Percentiles rank a stretch among this genome's conserved stretches.
Evolutionary conservation across 345 rosid genomes (phyloP).

Genomic region (Eucalyptus marginata): DNA sequence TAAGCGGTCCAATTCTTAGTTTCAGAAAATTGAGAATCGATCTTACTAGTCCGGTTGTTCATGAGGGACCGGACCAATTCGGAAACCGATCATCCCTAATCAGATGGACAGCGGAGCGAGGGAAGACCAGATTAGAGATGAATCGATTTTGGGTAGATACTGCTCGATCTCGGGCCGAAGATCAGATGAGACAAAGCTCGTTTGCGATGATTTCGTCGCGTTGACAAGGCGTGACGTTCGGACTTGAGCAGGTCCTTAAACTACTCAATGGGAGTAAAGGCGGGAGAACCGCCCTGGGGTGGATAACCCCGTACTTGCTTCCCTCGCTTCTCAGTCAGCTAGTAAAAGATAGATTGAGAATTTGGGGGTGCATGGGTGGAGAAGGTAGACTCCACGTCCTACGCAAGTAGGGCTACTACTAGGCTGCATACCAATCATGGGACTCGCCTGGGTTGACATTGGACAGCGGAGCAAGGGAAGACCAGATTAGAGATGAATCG

Average conservation of each 20-base stretch:
- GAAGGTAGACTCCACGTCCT: too few relatives aligned
- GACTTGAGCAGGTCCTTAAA: too few relatives aligned
- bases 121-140: not conserved
- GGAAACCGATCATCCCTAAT: not conserved
- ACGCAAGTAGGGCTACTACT: too few relatives aligned
- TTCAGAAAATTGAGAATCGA: not conserved
- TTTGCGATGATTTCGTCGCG: not conserved
- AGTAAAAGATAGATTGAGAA: too few relatives aligned
- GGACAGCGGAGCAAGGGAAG: not conserved
- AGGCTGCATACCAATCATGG: too few relatives aligned
- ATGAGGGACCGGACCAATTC: not conserved
- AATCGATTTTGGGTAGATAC: not conserved
- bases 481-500: not conserved
- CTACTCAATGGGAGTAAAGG: too few relatives aligned
- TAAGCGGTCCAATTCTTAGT: not conserved
- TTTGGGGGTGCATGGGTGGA: too few relatives aligned
- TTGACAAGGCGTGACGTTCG: not conserved
- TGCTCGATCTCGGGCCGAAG: not conserved
- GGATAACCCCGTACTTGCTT: too few relatives aligned
- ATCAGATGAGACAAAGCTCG: not conserved
- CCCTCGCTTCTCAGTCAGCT: too few relatives aligned
- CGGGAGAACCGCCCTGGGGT: too few relatives aligned
- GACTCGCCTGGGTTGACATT: too few relatives aligned
- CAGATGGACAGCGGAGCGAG: not conserved
- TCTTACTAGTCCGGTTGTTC: too few relatives aligned